Percentiles rank a stretch among this genome's conserved stretches.
phyloP scores from a whole-genome alignment of 139 green algal species.

The Micractinium conductrix region DNA sequence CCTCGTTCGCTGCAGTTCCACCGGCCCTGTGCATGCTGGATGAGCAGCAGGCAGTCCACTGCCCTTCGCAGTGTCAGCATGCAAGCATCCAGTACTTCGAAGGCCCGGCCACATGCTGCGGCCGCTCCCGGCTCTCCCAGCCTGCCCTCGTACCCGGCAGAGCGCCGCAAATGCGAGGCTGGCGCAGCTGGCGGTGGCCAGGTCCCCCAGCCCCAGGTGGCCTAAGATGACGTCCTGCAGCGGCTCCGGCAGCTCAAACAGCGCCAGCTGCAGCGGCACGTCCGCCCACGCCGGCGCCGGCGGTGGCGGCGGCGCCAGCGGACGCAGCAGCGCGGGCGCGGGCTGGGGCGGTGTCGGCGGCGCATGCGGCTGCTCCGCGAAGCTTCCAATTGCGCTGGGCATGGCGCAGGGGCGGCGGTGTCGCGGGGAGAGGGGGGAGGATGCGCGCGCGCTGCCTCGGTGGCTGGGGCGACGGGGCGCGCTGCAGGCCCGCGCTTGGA shows the following conservation, averaged over 20 bases:
- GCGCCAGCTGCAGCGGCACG: background rate
- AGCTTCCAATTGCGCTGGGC: background rate
- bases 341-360: background rate
- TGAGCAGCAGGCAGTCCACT: no score
- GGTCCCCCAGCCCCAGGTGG: background rate
- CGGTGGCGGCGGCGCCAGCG: no score
- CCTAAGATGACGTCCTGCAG: background rate
- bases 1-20: no score
- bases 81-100: background rate
- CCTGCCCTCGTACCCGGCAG: background rate
- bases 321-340: background rate
- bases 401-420: background rate
- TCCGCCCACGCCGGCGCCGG: no score
- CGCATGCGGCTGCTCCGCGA: no score
- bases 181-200: background rate
- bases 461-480: no score
- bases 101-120: background rate
- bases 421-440: no score
- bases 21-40: no score
- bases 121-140: background rate
- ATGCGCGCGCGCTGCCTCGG: no score
- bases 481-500: no score
- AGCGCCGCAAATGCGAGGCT: background rate
- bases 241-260: conserved; percentile 1
- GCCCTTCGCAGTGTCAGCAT: background rate